phyloP scores from a whole-genome alignment of 805 yeast genomes.

The Debaryomyces castellii region DNA sequence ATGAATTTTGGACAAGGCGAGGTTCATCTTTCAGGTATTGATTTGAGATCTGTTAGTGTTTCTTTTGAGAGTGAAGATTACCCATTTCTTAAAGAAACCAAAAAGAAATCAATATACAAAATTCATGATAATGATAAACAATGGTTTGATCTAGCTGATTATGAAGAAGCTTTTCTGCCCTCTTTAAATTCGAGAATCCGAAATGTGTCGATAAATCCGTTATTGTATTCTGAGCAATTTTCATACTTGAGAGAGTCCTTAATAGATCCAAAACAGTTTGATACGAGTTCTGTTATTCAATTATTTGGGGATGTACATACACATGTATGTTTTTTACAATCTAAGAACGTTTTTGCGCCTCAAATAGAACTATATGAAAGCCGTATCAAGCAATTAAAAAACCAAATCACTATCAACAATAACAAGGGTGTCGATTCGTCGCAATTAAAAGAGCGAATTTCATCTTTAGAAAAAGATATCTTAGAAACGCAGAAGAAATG shows the following conservation, averaged over 20 bases:
- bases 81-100: conserved; percentile 2
- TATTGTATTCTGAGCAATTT: conserved; percentile 68
- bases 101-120: conserved; percentile 17
- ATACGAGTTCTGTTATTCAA: conserved; percentile 8
- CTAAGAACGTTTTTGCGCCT: conserved; percentile 25
- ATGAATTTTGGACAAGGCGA: conserved; percentile 70
- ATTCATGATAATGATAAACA: conserved; percentile 53
- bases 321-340: conserved; percentile 29
- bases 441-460: conserved; percentile 17
- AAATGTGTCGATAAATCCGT: conserved; percentile 52
- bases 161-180: conserved; percentile 53
- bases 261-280: conserved; percentile 26
- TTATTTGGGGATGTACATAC: conserved; percentile 25
- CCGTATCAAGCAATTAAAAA: conserved; percentile 26
- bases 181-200: conserved; percentile 36
- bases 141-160: conserved; percentile 68
- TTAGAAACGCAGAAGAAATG: conserved; percentile 4
- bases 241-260: conserved; percentile 58
- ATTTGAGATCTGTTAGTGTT: conserved; percentile 57
- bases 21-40: conserved; percentile 53
- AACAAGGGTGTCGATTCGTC: conserved; percentile 5
- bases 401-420: conserved; percentile 12
- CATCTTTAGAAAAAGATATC: conserved; percentile 19
- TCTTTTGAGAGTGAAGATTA: conserved; percentile 37
- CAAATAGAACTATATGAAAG: conserved; percentile 24